Evolutionary conservation across 352 stramenopile species (phyloP).

Genomic region (Phytophthora megakarya): DNA sequence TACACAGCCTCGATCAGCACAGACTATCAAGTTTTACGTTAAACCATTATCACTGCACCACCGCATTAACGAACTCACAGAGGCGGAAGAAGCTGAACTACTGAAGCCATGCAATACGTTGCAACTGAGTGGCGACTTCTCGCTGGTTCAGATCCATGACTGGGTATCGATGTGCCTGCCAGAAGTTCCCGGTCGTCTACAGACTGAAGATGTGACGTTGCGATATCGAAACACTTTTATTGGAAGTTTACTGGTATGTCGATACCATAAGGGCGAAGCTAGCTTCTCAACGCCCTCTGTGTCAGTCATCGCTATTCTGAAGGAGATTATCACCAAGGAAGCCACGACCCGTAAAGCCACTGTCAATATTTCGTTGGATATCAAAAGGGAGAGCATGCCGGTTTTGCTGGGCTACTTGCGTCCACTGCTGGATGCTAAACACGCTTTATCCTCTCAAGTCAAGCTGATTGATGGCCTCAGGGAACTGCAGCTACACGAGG

Average conservation of each 20-base stretch:
- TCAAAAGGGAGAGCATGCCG: constrained; percentile 79
- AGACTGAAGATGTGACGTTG: constrained; percentile 72
- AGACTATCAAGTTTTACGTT: constrained; percentile 75
- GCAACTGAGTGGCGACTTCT: constrained; percentile 77
- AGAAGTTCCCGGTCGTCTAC: constrained; percentile 71
- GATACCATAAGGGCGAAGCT: constrained; percentile 75
- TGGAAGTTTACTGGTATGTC: constrained; percentile 71
- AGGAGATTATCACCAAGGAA: constrained; percentile 87
- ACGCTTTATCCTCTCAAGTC: constrained; percentile 72
- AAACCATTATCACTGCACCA: constrained; percentile 87
- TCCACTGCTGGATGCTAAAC: constrained; percentile 69
- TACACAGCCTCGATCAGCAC: constrained; percentile 62
- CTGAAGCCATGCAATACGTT: constrained; percentile 64
- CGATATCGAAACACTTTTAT: constrained; percentile 84
- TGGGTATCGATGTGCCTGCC: constrained; percentile 83
- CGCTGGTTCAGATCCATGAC: constrained; percentile 86
- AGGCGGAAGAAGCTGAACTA: constrained; percentile 59
- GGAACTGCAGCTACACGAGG: constrained; percentile 82
- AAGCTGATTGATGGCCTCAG: constrained; percentile 88
- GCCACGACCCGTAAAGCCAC: constrained; percentile 78
- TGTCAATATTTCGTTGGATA: constrained; percentile 80
- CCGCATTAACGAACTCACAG: constrained; percentile 61
- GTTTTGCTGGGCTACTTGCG: constrained; percentile 72
- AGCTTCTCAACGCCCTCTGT: constrained; percentile 79
- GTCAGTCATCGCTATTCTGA: constrained; percentile 85